Evolutionary conservation across 2,329 filamentous ascomycete species (phyloP).

Genomic region (Beauveria pseudobassiana): DNA sequence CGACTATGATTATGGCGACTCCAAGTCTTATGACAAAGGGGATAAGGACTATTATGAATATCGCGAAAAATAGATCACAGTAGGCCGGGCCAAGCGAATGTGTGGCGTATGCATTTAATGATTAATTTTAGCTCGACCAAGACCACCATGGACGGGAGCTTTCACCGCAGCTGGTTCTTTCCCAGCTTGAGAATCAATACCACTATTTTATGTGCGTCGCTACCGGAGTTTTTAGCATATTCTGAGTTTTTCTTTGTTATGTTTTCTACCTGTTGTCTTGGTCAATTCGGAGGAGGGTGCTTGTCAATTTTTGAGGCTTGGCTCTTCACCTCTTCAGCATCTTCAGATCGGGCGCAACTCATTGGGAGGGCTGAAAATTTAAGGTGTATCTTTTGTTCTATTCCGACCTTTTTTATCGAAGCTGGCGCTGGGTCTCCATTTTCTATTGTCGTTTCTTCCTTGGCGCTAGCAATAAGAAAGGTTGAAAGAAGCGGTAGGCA

Average conservation of each 20-base stretch:
- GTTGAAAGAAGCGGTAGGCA: not conserved
- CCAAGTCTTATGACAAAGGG: constrained; percentile 31
- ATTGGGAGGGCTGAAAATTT: not conserved
- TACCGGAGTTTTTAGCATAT: constrained; percentile 1
- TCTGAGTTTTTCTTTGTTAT: not conserved
- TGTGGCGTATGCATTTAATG: not conserved
- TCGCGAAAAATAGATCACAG: constrained; percentile 15
- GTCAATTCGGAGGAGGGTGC: not conserved
- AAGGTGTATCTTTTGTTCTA: not conserved
- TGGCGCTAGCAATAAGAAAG: not conserved
- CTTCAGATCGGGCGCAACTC: not conserved
- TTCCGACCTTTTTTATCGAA: not conserved
- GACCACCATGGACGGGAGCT: not conserved
- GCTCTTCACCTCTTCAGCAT: not conserved
- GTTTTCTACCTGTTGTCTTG: not conserved
- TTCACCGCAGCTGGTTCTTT: not conserved
- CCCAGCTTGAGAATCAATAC: not conserved
- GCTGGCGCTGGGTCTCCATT: not conserved
- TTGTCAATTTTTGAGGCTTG: not conserved
- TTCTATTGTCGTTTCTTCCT: not conserved
- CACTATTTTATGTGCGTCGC: not conserved
- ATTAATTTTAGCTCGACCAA: not conserved
- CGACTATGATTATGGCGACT: constrained; percentile 31
- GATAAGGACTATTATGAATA: constrained; percentile 35
- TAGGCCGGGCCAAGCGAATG: not conserved